Conservation (phyloP, 371 early-diverging fungal genomes). For the Rhizopus delemar region DNA sequence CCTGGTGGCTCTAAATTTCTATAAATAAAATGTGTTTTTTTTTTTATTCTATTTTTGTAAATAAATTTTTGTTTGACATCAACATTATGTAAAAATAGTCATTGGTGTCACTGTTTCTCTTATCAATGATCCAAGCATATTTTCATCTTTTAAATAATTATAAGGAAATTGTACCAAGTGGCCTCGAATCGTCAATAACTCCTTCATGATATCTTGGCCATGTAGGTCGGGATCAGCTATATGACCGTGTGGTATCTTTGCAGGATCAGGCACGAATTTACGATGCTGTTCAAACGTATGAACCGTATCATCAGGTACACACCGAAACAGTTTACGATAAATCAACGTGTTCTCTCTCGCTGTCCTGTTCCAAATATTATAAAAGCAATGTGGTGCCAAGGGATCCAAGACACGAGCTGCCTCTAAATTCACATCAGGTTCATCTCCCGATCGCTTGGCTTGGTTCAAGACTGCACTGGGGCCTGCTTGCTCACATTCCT, state of each 20-base stretch:
- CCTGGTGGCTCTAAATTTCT: conserved; percentile 48
- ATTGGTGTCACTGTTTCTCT: conserved; percentile 50
- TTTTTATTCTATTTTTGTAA: conserved; percentile 7
- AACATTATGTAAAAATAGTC: conserved; percentile 50
- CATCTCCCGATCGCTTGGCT: conserved; percentile 27
- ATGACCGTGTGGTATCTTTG: conserved; percentile 58
- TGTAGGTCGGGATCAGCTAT: conserved; percentile 50
- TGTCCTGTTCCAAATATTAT: conserved; percentile 62
- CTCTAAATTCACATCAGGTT: conserved; percentile 2
- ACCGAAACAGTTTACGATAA: conserved; percentile 80
- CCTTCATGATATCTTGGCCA: conserved; percentile 38
- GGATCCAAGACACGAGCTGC: conserved; percentile 66
- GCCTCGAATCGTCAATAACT: conserved; percentile 52
- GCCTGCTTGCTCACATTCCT: conserved; percentile 18
- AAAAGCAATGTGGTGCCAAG: conserved; percentile 61
- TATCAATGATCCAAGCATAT: conserved; percentile 61
- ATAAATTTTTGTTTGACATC: not conserved
- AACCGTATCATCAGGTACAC: conserved; percentile 84
- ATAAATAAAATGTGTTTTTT: too few species aligned
- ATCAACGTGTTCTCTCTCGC: conserved; percentile 69
- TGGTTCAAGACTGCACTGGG: conserved; percentile 32
- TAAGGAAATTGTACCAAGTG: conserved; percentile 76
- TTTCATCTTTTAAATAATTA: conserved; percentile 69
- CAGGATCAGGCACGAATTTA: conserved; percentile 57
- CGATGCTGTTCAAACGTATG: conserved; percentile 65